Conservation (phyloP, 345 rosid genomes). For the Arabis hirsuta region DNA sequence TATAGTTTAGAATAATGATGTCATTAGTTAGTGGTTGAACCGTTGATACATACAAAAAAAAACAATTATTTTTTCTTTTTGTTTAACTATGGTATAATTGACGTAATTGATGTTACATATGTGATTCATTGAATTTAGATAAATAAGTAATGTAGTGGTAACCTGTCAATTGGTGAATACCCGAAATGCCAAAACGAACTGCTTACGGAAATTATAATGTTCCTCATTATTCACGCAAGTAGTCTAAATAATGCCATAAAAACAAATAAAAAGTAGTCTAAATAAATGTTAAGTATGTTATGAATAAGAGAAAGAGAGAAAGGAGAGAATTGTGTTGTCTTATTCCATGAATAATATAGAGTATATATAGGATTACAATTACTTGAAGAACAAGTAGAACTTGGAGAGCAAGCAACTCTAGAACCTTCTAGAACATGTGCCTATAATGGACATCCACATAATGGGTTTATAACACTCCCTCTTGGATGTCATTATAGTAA, state of each 20-base stretch:
- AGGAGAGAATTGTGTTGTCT: too few relatives aligned
- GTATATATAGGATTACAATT: too few relatives aligned
- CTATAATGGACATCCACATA: too few relatives aligned
- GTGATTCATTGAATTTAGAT: conserved; percentile 33
- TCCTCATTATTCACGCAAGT: conserved; percentile 24
- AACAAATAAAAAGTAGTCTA: too few relatives aligned
- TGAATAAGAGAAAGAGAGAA: too few relatives aligned
- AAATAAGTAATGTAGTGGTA: conserved; percentile 4
- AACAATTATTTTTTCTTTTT: not conserved
- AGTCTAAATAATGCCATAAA: not conserved
- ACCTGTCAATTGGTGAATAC: conserved; percentile 26
- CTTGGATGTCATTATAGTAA: too few relatives aligned
- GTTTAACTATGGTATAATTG: not conserved
- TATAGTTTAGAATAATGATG: conserved; percentile 9
- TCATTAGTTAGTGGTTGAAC: not conserved
- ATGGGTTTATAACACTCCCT: too few relatives aligned
- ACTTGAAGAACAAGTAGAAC: too few relatives aligned
- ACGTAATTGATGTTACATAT: conserved; percentile 9
- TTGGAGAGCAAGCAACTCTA: too few relatives aligned
- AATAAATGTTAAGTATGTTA: not conserved
- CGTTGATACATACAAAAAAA: not conserved
- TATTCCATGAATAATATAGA: too few relatives aligned
- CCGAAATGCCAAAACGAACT: conserved; percentile 23
- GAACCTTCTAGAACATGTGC: too few relatives aligned
- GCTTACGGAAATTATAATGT: conserved; percentile 9